phyloP scores from a whole-genome alignment of 2,329 filamentous ascomycete genomes.

The Fonsecaea monophora region DNA sequence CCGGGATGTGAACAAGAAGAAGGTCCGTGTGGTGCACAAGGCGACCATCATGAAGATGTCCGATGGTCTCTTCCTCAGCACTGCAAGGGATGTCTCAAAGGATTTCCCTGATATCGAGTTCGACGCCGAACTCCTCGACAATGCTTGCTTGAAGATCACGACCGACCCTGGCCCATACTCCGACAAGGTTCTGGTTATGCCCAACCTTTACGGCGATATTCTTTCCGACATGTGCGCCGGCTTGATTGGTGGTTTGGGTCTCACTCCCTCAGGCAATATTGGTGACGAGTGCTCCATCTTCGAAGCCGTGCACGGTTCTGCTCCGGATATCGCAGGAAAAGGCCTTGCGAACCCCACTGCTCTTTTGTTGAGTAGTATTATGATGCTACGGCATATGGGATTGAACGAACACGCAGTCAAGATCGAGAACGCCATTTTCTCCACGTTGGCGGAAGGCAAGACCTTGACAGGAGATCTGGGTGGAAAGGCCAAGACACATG shows the following conservation, averaged over 20 bases:
- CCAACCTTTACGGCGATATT: constrained; percentile 99
- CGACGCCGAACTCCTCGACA: constrained; percentile 97
- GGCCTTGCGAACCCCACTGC: constrained; percentile 96
- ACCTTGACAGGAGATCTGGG: constrained; percentile 92
- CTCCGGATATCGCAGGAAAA: constrained; percentile 96
- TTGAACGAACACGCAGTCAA: constrained; percentile 80
- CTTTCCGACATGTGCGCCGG: constrained; percentile 99
- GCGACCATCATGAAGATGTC: constrained; percentile 99
- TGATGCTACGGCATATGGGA: constrained; percentile 99
- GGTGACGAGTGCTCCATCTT: constrained; percentile 99
- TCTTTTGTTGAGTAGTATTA: constrained; percentile 92
- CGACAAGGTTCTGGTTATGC: constrained; percentile 80
- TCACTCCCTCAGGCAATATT: constrained; percentile 98
- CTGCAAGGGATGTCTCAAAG: constrained; percentile 84
- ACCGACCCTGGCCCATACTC: constrained; percentile 96
- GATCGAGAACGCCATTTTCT: constrained; percentile 95
- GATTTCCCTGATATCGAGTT: constrained; percentile 97
- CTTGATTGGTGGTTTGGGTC: constrained; percentile 94
- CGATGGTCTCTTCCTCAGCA: constrained; percentile 95
- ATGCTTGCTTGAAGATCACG: constrained; percentile 98
- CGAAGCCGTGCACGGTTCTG: constrained; percentile 98
- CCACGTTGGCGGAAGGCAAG: constrained; percentile 95
- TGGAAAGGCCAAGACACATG: constrained; percentile 92
- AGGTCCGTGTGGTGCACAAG: constrained; percentile 91
- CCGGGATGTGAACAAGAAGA: constrained; percentile 88